A percentile compares a stretch with the other conserved stretches of the same genome.
phyloP scores from a whole-genome alignment of 177 flowering plant genomes.

The Vitis hybrid region DNA sequence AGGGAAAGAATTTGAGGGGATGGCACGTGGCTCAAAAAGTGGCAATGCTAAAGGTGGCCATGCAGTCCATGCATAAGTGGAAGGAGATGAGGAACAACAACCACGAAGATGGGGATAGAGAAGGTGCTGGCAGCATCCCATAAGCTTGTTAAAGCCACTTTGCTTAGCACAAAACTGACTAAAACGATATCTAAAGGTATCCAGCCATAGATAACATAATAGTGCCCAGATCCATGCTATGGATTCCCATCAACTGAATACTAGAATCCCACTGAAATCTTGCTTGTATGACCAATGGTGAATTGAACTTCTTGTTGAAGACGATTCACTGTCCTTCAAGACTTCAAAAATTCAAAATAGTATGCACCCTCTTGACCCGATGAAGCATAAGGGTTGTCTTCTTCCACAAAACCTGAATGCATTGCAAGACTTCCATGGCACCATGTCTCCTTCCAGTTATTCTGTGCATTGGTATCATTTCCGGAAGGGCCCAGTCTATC shows the following conservation, averaged over 20 bases:
- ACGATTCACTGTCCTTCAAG: conserved; percentile 90
- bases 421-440: conserved; percentile 79
- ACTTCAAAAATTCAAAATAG: conserved; percentile 91
- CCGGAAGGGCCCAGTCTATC: conserved; percentile 92
- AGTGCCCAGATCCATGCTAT: conserved; percentile 91
- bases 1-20: too few species aligned
- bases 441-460: conserved; percentile 98
- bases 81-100: background rate
- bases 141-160: conserved; percentile 31
- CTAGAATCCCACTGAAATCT: conserved; percentile 85
- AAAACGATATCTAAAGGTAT: conserved; percentile 50
- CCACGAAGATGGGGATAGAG: conserved; percentile 67
- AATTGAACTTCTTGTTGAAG: conserved; percentile 97
- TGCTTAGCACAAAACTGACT: conserved; percentile 22
- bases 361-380: conserved; percentile 69
- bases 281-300: conserved; percentile 62
- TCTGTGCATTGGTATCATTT: conserved; percentile 80
- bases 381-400: conserved; percentile 79
- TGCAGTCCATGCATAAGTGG: too few species aligned
- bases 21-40: too few species aligned
- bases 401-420: conserved; percentile 84
- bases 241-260: conserved; percentile 74
- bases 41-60: too few species aligned
- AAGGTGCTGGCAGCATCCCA: conserved; percentile 57
- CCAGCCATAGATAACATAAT: conserved; percentile 82